phyloP scores from a whole-genome alignment of 164 flowering plant species.

The Akebia trifoliata region DNA sequence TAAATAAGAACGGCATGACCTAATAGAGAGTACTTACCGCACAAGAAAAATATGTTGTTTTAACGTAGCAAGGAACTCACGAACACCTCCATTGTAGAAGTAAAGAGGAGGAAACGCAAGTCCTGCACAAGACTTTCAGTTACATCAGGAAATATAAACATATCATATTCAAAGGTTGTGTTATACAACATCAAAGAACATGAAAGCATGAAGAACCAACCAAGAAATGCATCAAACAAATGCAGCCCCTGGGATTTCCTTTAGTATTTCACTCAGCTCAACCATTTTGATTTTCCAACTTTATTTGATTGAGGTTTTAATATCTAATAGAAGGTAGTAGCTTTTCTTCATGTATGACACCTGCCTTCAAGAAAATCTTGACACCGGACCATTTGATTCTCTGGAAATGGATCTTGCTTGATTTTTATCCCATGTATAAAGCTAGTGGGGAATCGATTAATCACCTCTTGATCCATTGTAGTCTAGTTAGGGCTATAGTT shows the following conservation, averaged over 20 bases:
- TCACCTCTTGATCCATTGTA: too few relatives aligned
- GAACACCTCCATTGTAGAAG: conserved; percentile 95
- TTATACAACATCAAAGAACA: background rate
- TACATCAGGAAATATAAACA: conserved; percentile 9
- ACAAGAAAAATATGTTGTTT: conserved; percentile 79
- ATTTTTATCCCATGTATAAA: too few relatives aligned
- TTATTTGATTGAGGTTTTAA: too few relatives aligned
- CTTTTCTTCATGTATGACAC: too few relatives aligned
- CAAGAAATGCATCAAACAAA: background rate
- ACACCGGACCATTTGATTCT: too few relatives aligned
- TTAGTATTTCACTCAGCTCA: too few relatives aligned
- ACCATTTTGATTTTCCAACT: too few relatives aligned
- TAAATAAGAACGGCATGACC: background rate
- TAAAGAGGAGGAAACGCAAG: conserved; percentile 96
- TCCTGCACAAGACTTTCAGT: conserved; percentile 42
- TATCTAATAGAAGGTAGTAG: too few relatives aligned
- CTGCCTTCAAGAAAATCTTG: too few relatives aligned
- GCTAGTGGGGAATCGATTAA: too few relatives aligned
- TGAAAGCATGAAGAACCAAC: background rate
- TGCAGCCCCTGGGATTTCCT: background rate
- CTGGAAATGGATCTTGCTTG: too few relatives aligned
- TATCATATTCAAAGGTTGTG: background rate
- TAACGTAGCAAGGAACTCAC: conserved; percentile 79
- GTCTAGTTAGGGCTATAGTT: too few relatives aligned
- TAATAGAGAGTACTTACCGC: conserved; percentile 55